These are phyloP conservation scores for Choanephora cucurbitarum DNA, from an alignment of 371 early-diverging fungal species.

Conservation along the genomic window DNA sequence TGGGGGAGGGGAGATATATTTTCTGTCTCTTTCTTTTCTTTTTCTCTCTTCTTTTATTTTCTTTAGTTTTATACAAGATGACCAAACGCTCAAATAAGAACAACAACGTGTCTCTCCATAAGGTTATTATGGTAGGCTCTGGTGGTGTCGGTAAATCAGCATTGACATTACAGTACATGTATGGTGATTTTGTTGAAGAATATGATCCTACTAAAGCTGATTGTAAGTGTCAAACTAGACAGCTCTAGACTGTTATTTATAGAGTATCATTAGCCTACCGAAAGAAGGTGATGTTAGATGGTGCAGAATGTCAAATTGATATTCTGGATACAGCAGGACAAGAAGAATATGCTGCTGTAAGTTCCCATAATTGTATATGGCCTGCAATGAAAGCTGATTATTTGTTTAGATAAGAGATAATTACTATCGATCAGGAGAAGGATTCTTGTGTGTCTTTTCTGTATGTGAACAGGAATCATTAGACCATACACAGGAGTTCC, in stretches of 20 bases:
- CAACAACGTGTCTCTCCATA: slow-evolving; percentile 68
- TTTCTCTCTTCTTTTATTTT: not conserved
- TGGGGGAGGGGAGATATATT: no score
- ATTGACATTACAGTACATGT: slow-evolving; percentile 86
- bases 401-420: slow-evolving; percentile 76
- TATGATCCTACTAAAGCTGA: slow-evolving; percentile 94
- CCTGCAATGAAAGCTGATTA: no score
- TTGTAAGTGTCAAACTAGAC: slow-evolving; percentile 25
- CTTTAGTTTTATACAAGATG: slow-evolving; percentile 12
- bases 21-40: slow-evolving; percentile 6
- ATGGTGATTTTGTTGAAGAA: slow-evolving; percentile 90
- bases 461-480: slow-evolving; percentile 82
- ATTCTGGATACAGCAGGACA: slow-evolving; percentile 92
- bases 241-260: not conserved
- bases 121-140: slow-evolving; percentile 88
- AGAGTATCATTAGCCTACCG: slow-evolving; percentile 48
- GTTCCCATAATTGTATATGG: no score
- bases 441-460: slow-evolving; percentile 85
- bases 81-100: slow-evolving; percentile 45
- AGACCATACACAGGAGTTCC: slow-evolving; percentile 77
- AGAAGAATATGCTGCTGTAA: slow-evolving; percentile 81
- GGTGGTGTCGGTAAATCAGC: slow-evolving; percentile 93
- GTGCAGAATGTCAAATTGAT: slow-evolving; percentile 81
- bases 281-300: slow-evolving; percentile 64
- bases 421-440: slow-evolving; percentile 87